phyloP scores from a whole-genome alignment of 2,329 filamentous ascomycete genomes.

The Paraphoma sp. region DNA sequence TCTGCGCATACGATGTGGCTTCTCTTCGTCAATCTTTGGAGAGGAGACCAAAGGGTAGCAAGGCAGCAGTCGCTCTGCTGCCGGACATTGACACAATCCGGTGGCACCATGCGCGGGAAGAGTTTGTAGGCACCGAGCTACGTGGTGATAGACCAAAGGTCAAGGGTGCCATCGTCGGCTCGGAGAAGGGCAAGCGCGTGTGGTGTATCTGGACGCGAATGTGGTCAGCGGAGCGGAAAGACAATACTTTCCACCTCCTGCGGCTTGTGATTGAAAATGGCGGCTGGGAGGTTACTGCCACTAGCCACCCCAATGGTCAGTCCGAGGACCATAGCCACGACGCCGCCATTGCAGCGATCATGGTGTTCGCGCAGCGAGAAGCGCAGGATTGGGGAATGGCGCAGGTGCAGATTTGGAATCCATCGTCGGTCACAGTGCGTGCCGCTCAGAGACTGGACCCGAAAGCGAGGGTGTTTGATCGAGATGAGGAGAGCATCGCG shows the following conservation, averaged over 20 bases:
- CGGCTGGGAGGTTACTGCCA: constrained; percentile 26
- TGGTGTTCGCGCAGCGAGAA: constrained; percentile 72
- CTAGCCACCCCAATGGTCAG: constrained; percentile 25
- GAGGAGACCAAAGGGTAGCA: constrained; percentile 45
- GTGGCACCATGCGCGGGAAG: constrained; percentile 84
- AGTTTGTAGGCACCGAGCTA: constrained; percentile 73
- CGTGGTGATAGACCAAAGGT: constrained; percentile 64
- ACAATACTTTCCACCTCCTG: constrained; percentile 74
- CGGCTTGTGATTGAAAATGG: constrained; percentile 71
- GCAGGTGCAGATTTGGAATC: constrained; percentile 84
- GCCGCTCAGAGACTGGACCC: constrained; percentile 56
- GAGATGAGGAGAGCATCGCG: constrained; percentile 72
- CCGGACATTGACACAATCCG: constrained; percentile 72
- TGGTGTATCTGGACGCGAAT: constrained; percentile 77
- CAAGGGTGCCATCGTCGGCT: constrained; percentile 73
- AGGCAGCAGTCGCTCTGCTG: constrained; percentile 68
- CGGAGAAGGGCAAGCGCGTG: constrained; percentile 60
- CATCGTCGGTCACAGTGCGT: constrained; percentile 59
- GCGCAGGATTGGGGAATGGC: constrained; percentile 74
- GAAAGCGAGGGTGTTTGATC: constrained; percentile 57
- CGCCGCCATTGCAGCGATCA: constrained; percentile 64
- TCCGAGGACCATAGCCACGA: constrained; percentile 24
- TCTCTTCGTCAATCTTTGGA: constrained; percentile 64
- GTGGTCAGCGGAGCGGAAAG: constrained; percentile 63
- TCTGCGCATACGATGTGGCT: constrained; percentile 70